These are phyloP conservation scores for Lachancea cidri DNA, from an alignment of 805 yeast species.

Conservation along the genomic window DNA sequence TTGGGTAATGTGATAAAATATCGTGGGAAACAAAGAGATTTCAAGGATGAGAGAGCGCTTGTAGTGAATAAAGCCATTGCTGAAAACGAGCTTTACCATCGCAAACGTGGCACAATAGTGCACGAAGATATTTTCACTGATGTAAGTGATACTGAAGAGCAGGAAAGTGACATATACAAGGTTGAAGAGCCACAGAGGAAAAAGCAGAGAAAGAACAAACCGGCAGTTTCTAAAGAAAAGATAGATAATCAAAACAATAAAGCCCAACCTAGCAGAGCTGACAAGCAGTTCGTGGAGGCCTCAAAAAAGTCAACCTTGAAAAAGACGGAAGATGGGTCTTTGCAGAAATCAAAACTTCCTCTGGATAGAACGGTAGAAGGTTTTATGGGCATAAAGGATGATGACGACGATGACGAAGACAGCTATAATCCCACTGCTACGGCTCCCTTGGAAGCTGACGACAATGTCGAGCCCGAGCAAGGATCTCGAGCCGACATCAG, in stretches of 20 bases:
- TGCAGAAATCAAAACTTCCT: background rate
- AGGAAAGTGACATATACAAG: conserved; percentile 14
- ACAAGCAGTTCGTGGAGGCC: conserved; percentile 4
- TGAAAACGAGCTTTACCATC: conserved; percentile 31
- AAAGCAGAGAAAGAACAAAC: conserved; percentile 7
- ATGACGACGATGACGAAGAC: conserved; percentile 12
- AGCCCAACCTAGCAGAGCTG: no score
- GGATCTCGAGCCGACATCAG: conserved; percentile 15
- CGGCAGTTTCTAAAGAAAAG: conserved; percentile 7
- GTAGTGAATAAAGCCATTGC: conserved; percentile 56
- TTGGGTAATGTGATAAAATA: conserved; percentile 75
- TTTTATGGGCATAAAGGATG: conserved; percentile 6
- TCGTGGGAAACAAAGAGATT: conserved; percentile 69
- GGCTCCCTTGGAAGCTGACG: conserved; percentile 3
- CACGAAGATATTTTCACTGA: conserved; percentile 26
- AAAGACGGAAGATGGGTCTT: no score
- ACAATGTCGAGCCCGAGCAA: conserved; percentile 9
- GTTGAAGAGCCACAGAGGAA: conserved; percentile 15
- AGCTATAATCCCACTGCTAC: conserved; percentile 9
- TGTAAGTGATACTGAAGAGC: conserved; percentile 22
- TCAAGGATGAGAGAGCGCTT: conserved; percentile 63
- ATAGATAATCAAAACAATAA: conserved; percentile 8
- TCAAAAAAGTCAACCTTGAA: conserved; percentile 1
- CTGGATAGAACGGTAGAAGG: conserved; percentile 1
- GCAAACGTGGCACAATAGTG: conserved; percentile 24